phyloP scores from a whole-genome alignment of 148 eudicot species.

The Chenopodium quinoa region DNA sequence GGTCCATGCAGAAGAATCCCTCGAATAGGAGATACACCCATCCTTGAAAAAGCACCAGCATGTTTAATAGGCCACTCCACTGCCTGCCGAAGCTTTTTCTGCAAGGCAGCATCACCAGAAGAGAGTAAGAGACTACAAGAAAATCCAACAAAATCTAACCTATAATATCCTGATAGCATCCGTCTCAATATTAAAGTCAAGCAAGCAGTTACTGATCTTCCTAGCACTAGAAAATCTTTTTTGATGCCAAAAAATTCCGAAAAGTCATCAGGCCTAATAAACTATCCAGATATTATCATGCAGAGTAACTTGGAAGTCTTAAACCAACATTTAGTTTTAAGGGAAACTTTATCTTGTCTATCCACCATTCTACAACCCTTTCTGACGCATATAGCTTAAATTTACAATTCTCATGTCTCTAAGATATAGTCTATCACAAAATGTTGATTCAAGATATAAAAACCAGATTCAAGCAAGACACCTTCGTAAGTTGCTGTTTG shows the following conservation, averaged over 20 bases:
- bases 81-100: slow-evolving; percentile 96
- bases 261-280: not conserved
- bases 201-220: not conserved
- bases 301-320: not conserved
- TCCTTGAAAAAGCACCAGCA: slow-evolving; percentile 65
- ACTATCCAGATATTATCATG: not conserved
- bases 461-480: not conserved
- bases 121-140: slow-evolving; percentile 11
- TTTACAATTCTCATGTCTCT: not conserved
- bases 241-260: not conserved
- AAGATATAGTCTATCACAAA: not conserved
- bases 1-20: slow-evolving; percentile 99
- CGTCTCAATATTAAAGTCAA: not conserved
- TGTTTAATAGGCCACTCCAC: slow-evolving; percentile 99
- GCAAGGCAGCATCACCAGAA: slow-evolving; percentile 28
- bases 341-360: not conserved
- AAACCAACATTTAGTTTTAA: not conserved
- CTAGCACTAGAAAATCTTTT: not conserved
- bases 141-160: not conserved
- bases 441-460: not conserved
- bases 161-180: slow-evolving; percentile 4
- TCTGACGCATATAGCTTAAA: not conserved
- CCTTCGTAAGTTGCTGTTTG: not conserved
- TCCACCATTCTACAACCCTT: not conserved
- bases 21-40: slow-evolving; percentile 72